Base-by-base conservation (phyloP, 2,329 filamentous ascomycete genomes). In the Exophiala bonariae region DNA sequence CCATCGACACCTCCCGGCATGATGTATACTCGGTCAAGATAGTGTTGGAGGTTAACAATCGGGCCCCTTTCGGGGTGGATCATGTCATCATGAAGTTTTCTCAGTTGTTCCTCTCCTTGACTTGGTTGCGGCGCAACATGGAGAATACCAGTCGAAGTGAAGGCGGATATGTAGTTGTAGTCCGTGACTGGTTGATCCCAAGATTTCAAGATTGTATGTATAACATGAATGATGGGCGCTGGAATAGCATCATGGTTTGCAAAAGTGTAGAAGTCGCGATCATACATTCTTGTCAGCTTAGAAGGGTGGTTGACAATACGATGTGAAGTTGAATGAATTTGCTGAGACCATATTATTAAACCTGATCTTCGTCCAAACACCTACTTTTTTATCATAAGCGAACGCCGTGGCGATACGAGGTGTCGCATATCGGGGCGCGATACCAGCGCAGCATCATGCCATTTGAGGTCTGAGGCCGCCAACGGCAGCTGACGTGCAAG, bases 171-270 rank as follows among this genome's bases (percentile, higher is more conserved):
- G 17, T 49, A 49, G 19, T 23, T 19, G 41, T 49, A 44, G 35
- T 49, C 46, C n/a, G 41, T 49, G n/a, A 9, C n/a, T 2, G 41
- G n/a, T 17, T 36, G 40, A 22, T 49, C 46, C 46, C 46, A 49
- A 6, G 46, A 44, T 22, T 30, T 44, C 3, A 49, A 35, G 19
- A 49, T 35, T 7, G 14, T 28, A n/a, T 11, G 23, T 17, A 49
- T 49, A 9, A 41, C 20, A 22, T 20, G 13, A 4, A 49, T 34
- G 14, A 49, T 34, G 11, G 3, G 3, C 11, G 16, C 7, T 11
- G 46, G 41, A 16, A 44, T n/a, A n/a, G 19, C 16, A 5, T 34
- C 35, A 28, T 36, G 14, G 13, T 49, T 44, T 34, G 19, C 19
- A 20, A 49, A 49, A 7, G 41, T 36, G 20, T 49, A 49, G 9